Evolutionary conservation across 345 rosid genomes (phyloP).

Genomic region (Geranium rotundifolium): DNA sequence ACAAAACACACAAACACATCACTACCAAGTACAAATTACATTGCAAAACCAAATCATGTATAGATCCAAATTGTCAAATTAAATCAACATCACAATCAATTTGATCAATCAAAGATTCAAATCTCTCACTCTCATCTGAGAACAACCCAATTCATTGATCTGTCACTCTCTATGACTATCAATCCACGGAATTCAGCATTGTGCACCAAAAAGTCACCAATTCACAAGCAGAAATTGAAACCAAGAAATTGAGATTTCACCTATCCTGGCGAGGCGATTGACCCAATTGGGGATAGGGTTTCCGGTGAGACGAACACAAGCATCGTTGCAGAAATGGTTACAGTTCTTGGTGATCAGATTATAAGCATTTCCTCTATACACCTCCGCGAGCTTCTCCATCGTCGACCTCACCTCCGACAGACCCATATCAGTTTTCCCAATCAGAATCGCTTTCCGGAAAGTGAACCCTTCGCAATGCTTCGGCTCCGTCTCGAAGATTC

Average conservation of each 20-base stretch:
- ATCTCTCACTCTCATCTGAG: no score
- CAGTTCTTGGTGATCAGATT: conserved; percentile 89
- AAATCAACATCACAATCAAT: no score
- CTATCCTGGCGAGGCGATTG: conserved; percentile 91
- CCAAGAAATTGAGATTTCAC: conserved; percentile 20
- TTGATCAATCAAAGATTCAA: no score
- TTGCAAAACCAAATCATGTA: no score
- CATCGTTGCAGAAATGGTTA: conserved; percentile 93
- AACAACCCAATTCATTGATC: not conserved
- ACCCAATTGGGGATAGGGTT: conserved; percentile 94
- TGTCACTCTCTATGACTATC: no score
- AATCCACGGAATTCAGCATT: no score
- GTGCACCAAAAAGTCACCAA: no score
- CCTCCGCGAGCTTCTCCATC: conserved; percentile 71
- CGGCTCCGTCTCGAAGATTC: conserved; percentile 89
- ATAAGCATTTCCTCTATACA: conserved; percentile 73
- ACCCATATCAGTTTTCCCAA: conserved; percentile 75
- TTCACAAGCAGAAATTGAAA: not conserved
- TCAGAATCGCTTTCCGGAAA: conserved; percentile 71
- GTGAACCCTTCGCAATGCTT: conserved; percentile 84
- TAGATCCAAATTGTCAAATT: not conserved
- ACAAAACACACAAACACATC: not conserved
- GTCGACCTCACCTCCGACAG: conserved; percentile 51
- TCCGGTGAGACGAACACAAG: conserved; percentile 61
- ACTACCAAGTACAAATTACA: not conserved